A percentile compares a stretch with the other conserved stretches of the same genome.
Conservation (phyloP, 2,329 filamentous ascomycete genomes). For the Microdochium trichocladiopsis region DNA sequence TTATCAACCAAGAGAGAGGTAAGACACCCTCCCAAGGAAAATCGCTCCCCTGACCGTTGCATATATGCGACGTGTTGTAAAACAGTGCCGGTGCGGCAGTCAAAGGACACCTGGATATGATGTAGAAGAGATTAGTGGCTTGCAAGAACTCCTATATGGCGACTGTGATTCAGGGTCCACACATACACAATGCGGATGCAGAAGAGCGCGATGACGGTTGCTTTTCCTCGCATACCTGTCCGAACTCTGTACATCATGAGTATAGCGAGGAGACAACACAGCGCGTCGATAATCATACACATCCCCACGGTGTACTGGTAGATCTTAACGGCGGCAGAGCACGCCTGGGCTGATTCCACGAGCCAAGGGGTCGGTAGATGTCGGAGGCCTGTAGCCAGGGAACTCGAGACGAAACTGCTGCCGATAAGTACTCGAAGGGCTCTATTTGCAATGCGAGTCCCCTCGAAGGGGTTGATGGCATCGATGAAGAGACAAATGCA, state of each 20-base stretch:
- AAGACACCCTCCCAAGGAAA: neutral
- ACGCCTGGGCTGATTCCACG: neutral
- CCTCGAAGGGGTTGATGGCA: neutral
- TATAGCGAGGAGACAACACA: neutral
- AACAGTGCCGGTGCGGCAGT: neutral
- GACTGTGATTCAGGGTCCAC: neutral
- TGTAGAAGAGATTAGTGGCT: neutral
- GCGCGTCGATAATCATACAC: neutral
- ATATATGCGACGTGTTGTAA: neutral
- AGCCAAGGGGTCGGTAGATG: neutral
- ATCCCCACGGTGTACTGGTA: neutral
- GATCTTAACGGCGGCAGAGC: neutral
- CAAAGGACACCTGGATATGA: neutral
- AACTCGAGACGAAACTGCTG: neutral
- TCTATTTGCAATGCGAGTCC: neutral
- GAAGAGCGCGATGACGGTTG: neutral
- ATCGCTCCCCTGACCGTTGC: neutral
- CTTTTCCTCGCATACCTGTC: neutral
- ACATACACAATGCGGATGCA: neutral
- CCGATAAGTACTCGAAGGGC: neutral
- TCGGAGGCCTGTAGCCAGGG: neutral
- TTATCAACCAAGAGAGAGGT: neutral
- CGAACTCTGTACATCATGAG: neutral
- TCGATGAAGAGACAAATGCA: neutral
- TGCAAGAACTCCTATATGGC: no score